Evolutionary conservation across 352 stramenopile genomes (phyloP).

Genomic region (Lagenidium sp.): DNA sequence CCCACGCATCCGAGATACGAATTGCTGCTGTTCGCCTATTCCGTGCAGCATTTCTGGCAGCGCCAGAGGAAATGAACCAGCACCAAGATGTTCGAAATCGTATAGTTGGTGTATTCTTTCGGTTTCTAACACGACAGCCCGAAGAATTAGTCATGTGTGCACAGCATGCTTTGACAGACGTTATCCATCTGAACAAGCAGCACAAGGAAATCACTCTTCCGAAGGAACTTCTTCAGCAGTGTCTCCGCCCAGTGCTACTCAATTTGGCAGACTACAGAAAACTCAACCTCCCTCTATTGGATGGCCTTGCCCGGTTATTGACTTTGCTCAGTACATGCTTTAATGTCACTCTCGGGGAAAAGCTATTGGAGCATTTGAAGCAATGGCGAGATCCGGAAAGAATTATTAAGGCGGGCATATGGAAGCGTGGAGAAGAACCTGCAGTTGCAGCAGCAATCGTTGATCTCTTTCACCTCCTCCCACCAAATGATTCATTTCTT

Average conservation of each 20-base stretch:
- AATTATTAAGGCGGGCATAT: slow-evolving; percentile 89
- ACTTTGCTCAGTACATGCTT: slow-evolving; percentile 95
- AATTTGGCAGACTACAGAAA: slow-evolving; percentile 96
- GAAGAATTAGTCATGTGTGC: slow-evolving; percentile 75
- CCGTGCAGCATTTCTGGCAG: slow-evolving; percentile 76
- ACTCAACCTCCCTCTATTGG: slow-evolving; percentile 92
- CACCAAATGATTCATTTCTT: slow-evolving; percentile 92
- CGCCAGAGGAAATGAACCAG: slow-evolving; percentile 76
- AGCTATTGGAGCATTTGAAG: slow-evolving; percentile 95
- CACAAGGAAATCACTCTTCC: slow-evolving; percentile 85
- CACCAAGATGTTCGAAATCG: slow-evolving; percentile 79
- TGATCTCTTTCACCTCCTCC: slow-evolving; percentile 94
- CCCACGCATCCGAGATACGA: slow-evolving; percentile 68
- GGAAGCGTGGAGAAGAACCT: slow-evolving; percentile 92
- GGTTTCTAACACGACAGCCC: slow-evolving; percentile 80
- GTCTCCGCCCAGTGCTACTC: slow-evolving; percentile 92
- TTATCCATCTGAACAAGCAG: slow-evolving; percentile 81
- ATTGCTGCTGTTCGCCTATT: slow-evolving; percentile 86
- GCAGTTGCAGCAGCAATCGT: slow-evolving; percentile 94
- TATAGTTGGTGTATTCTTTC: slow-evolving; percentile 87
- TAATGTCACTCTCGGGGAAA: slow-evolving; percentile 96
- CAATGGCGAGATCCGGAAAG: slow-evolving; percentile 89
- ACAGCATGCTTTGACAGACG: slow-evolving; percentile 72
- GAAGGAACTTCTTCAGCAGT: slow-evolving; percentile 95
- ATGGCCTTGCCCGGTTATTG: slow-evolving; percentile 90